phyloP scores from a whole-genome alignment of 139 green algal genomes.

The Parachlorella kessleri region DNA sequence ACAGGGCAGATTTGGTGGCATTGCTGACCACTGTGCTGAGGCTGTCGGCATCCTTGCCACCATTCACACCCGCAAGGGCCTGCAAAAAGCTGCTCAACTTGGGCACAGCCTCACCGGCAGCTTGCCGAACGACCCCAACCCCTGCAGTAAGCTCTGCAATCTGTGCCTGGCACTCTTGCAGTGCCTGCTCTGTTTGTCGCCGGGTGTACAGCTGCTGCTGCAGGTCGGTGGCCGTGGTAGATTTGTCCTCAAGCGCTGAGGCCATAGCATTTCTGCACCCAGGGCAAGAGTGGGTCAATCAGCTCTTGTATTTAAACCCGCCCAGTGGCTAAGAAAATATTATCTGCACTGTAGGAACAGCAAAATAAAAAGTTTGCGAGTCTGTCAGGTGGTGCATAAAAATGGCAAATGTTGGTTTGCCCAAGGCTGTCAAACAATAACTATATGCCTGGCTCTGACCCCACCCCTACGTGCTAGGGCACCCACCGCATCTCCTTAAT shows the following conservation, averaged over 20 bases:
- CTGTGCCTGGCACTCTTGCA: neutral
- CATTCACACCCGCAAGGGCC: no score
- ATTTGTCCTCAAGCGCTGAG: conserved; percentile 4
- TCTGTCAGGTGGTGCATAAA: neutral
- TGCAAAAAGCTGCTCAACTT: no score
- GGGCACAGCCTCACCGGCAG: neutral
- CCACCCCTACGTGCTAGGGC: no score
- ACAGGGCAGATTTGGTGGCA: no score
- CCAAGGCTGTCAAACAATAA: no score
- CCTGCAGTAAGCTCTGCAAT: neutral
- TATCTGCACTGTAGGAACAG: neutral
- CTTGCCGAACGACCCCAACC: neutral
- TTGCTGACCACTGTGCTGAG: no score
- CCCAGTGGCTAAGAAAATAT: no score
- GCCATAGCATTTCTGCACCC: conserved; percentile 20
- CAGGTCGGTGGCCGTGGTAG: neutral
- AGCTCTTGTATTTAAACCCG: no score
- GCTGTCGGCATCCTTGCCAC: no score
- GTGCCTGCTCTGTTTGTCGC: neutral
- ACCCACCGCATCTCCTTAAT: conserved; percentile 23
- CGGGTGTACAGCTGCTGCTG: neutral
- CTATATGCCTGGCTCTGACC: no score
- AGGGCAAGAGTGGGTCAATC: no score
- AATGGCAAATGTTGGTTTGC: neutral
- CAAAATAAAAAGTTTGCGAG: neutral